Evolutionary conservation across 2,329 filamentous ascomycete species (phyloP).

Genomic region (Pseudocercospora vitis): DNA sequence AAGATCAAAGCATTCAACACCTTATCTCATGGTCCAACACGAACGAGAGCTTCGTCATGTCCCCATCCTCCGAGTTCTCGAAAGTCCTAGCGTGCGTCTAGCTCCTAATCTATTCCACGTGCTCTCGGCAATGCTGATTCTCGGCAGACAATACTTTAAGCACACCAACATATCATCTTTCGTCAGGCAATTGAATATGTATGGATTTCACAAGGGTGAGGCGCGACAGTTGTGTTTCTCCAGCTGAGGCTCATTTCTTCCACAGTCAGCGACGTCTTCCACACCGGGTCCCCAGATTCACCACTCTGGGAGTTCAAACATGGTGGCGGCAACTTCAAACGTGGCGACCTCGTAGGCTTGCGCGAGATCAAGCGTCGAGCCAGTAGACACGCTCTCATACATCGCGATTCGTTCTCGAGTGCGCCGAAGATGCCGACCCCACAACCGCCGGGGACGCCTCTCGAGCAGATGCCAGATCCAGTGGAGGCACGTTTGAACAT

Average conservation of each 20-base stretch:
- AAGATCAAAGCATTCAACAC: conserved; percentile 89
- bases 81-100: conserved; percentile 88
- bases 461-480: conserved; percentile 65
- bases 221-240: not conserved
- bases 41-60: conserved; percentile 98
- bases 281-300: conserved; percentile 88
- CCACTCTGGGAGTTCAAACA: conserved; percentile 99
- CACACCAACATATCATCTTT: conserved; percentile 99
- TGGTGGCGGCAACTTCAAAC: conserved; percentile 94
- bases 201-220: conserved; percentile 96
- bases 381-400: conserved; percentile 87
- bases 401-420: conserved; percentile 79
- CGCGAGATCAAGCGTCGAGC: conserved; percentile 94
- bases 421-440: conserved; percentile 70
- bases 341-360: conserved; percentile 84
- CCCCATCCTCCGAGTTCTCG: conserved; percentile 92
- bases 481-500: conserved; percentile 71
- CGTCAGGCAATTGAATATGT: conserved; percentile 98
- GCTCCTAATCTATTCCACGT: conserved; percentile 26
- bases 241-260: not conserved
- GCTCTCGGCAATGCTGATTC: conserved; percentile 18
- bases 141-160: conserved; percentile 89
- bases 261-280: conserved; percentile 94
- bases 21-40: conserved; percentile 93
- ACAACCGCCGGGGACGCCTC: conserved; percentile 67